Conservation (phyloP, 768 basidiomycete species). For the Lactifluus piperatus region DNA sequence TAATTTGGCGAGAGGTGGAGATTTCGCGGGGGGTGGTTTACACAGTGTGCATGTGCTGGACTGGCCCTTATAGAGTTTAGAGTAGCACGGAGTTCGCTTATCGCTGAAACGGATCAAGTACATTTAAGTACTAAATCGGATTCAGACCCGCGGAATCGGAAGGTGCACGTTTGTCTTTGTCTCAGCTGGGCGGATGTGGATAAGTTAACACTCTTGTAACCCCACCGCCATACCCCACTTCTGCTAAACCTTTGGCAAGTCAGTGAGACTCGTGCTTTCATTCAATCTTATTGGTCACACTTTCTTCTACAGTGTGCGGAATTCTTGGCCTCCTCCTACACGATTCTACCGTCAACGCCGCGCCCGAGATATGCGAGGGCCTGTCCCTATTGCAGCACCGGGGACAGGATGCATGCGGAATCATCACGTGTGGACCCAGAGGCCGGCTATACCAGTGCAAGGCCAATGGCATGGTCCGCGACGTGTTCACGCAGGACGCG, state of each 20-base stretch:
- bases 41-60: no score
- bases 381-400: slow-evolving; percentile 94
- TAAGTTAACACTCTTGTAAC: background rate
- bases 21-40: no score
- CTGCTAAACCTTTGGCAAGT: background rate
- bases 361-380: slow-evolving; percentile 87
- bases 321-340: slow-evolving; percentile 83
- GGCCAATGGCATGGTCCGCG: slow-evolving; percentile 98
- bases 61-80: no score
- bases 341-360: slow-evolving; percentile 65
- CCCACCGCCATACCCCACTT: background rate
- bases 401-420: slow-evolving; percentile 96
- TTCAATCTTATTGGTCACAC: background rate
- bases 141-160: background rate
- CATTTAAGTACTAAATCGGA: background rate
- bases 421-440: slow-evolving; percentile 91
- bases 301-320: slow-evolving; percentile 64
- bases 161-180: background rate
- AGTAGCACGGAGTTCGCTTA: no score
- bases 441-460: slow-evolving; percentile 98
- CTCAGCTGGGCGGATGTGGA: no score
- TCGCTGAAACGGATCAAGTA: no score
- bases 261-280: slow-evolving; percentile 1
- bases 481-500: slow-evolving; percentile 81
- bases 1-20: no score